phyloP scores from a whole-genome alignment of 208 protist species.

The Zelonia costaricensis region DNA sequence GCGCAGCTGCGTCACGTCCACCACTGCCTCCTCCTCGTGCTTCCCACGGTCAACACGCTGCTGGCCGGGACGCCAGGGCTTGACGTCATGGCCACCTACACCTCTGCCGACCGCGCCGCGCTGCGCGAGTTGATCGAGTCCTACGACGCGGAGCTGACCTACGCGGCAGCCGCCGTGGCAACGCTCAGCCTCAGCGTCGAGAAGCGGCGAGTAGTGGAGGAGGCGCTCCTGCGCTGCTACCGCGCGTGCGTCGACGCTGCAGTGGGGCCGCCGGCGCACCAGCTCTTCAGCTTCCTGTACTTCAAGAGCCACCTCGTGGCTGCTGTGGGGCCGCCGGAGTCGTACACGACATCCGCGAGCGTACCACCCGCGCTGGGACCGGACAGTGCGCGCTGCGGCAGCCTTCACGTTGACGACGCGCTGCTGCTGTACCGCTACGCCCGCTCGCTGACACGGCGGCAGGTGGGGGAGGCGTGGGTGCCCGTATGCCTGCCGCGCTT shows the following conservation, averaged over 20 bases:
- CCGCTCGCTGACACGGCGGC: slow-evolving; percentile 40
- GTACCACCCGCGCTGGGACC: slow-evolving; percentile 13
- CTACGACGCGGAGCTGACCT: slow-evolving; percentile 40
- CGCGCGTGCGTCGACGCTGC: slow-evolving; percentile 8
- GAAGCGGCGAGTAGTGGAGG: slow-evolving; percentile 23
- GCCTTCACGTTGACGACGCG: slow-evolving; percentile 52
- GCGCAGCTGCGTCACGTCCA: slow-evolving; percentile 60
- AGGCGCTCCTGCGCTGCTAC: slow-evolving; percentile 15
- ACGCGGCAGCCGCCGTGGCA: slow-evolving; percentile 50
- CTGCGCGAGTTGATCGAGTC: slow-evolving; percentile 55
- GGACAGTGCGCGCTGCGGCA: slow-evolving; percentile 13
- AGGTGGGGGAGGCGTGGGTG: slow-evolving; percentile 68
- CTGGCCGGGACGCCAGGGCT: slow-evolving; percentile 46
- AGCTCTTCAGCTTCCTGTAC: slow-evolving; percentile 43
- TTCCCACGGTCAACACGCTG: slow-evolving; percentile 58
- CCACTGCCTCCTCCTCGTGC: slow-evolving; percentile 48
- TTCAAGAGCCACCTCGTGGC: slow-evolving; percentile 22
- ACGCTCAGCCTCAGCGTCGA: slow-evolving; percentile 22
- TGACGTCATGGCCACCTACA: slow-evolving; percentile 62
- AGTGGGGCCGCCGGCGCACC: slow-evolving; percentile 26
- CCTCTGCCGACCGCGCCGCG: slow-evolving; percentile 42
- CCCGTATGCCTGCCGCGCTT: slow-evolving; percentile 76
- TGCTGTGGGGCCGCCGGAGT: slow-evolving; percentile 24
- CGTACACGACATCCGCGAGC: slow-evolving; percentile 7
- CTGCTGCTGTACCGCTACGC: slow-evolving; percentile 68